Evolutionary conservation across 345 rosid genomes (phyloP).

Genomic region (Physaria fendleri): DNA sequence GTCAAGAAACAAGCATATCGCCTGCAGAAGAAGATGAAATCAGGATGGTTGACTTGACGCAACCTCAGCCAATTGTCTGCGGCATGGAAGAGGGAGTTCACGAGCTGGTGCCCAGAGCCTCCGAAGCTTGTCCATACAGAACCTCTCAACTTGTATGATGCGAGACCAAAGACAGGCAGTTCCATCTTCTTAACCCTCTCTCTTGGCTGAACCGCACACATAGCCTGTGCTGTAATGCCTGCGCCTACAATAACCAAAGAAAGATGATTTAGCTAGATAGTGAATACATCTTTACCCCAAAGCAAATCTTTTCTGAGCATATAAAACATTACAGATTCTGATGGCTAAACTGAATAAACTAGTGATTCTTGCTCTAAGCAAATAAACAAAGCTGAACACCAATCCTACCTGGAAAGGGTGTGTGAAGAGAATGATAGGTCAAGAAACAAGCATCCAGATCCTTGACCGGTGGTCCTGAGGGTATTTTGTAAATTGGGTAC

Average conservation of each 20-base stretch:
- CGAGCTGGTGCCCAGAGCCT: slow-evolving; percentile 40
- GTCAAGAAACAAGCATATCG: no score
- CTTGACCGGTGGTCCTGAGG: slow-evolving; percentile 77
- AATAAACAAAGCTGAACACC: not conserved
- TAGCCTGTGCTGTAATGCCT: slow-evolving; percentile 19
- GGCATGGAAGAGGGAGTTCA: slow-evolving; percentile 43
- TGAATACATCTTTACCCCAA: not conserved
- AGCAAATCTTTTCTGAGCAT: not conserved
- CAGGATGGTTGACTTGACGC: slow-evolving; percentile 66
- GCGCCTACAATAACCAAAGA: slow-evolving; percentile 23
- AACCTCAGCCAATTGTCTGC: slow-evolving; percentile 63
- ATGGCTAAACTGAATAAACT: not conserved
- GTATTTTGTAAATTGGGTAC: slow-evolving; percentile 95
- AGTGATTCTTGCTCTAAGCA: not conserved
- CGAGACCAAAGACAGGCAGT: slow-evolving; percentile 70
- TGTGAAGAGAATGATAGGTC: slow-evolving; percentile 73
- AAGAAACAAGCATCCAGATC: slow-evolving; percentile 94
- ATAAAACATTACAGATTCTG: not conserved
- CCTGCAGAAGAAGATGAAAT: slow-evolving; percentile 67
- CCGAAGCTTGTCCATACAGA: slow-evolving; percentile 68
- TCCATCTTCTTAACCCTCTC: slow-evolving; percentile 33
- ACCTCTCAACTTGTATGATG: slow-evolving; percentile 73
- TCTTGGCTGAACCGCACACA: slow-evolving; percentile 11
- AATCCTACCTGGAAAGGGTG: slow-evolving; percentile 46
- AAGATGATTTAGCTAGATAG: not conserved